A percentile compares a stretch with the other conserved stretches of the same genome.
phyloP scores from a whole-genome alignment of 108 stramenopile genomes.

The Cyclotella cryptica region DNA sequence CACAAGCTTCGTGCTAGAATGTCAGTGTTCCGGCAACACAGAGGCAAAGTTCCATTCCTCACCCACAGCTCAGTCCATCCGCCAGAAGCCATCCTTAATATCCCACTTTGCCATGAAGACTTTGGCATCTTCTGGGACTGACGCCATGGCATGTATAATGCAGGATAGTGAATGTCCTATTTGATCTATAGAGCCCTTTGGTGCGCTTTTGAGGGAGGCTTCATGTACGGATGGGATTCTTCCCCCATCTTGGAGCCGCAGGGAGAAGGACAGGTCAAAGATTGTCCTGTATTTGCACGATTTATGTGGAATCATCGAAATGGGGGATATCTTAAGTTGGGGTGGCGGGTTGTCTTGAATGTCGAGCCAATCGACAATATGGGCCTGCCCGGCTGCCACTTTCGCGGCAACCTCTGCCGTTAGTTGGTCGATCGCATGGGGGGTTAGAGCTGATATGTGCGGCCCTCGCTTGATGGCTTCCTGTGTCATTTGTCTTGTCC shows the following conservation, averaged over 20 bases:
- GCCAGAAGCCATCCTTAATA: background rate
- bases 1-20: background rate
- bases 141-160: background rate
- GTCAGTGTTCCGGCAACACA: background rate
- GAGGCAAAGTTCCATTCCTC: background rate
- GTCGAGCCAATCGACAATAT: background rate
- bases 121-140: background rate
- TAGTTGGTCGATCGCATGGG: background rate
- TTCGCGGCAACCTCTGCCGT: background rate
- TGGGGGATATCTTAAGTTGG: background rate
- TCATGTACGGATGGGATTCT: background rate
- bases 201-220: background rate
- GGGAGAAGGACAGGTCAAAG: background rate
- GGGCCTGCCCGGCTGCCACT: background rate
- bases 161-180: background rate
- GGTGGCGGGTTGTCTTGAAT: background rate
- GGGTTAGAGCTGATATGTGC: slow-evolving; percentile 12
- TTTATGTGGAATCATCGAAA: background rate
- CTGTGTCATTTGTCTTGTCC: slow-evolving; percentile 10
- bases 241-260: background rate
- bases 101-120: background rate
- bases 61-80: background rate
- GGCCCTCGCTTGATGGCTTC: slow-evolving; percentile 18
- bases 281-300: background rate
- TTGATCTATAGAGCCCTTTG: background rate